Evolutionary conservation across 441 rosid genomes (phyloP), one percentile per base, ranked within the genome.

Genomic region (Mallotus repandus): DNA sequence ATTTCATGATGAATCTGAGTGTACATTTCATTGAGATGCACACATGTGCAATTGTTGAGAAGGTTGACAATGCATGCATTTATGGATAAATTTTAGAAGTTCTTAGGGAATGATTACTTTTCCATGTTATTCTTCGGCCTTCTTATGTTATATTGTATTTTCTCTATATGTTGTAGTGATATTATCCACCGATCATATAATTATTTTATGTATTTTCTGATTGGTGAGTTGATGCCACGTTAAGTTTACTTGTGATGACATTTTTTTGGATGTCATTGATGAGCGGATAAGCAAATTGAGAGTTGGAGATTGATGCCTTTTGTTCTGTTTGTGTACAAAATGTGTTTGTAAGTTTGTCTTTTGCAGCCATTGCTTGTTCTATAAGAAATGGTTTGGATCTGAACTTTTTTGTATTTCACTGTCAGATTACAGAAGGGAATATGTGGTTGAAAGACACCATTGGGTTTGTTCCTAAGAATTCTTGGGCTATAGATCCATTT

Each of bases 401-500:
- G 29, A 69, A 60, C 41, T 12, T 25, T 70, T 70, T 53, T 9
- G 22, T 19, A 64, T 35, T 43, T 52, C 12, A 70, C 18, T 59
- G 52, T 65, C 89, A 96, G 99, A 86, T 96, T 49, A 84, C 91
- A 57, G 99, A 93, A 77, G 99, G 99, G 56, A 93, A 96, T 77
- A 82, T 90, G 87, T 93, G 99, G 99, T 83, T 96, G 76, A 93
- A 89, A 54, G 98, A 96, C 58, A 93, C 96, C 66, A 74, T 96
- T 71, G 98, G 99, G 19, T 76, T 91, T 80, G 78, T 96, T 74
- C 99, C 99, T 35, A 93, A 89, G 81, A 96, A 93, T 74, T 91
- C 97, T 32, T 96, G 99, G 99, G 94, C 98, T 29, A 96, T 96
- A 76, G 99, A 96, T 76, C 99, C 98, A n/a, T 96, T 96, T 81